These are phyloP conservation scores for Desmodesmus armatus DNA, from an alignment of 139 green algal species.

Conservation along the genomic window DNA sequence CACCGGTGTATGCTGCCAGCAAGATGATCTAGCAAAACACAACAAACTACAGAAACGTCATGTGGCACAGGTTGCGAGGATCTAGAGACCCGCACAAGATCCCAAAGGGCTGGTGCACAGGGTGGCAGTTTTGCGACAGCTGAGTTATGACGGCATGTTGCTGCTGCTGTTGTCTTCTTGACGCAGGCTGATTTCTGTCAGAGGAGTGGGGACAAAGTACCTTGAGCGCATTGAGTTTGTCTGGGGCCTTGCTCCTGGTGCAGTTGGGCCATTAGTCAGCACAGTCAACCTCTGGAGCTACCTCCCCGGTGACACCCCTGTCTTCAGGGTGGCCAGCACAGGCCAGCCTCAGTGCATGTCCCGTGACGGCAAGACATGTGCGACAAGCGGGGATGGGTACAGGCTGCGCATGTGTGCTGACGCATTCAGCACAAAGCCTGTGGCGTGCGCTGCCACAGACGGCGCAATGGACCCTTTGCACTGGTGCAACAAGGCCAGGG, in stretches of 20 bases:
- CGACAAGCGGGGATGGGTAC: neutral
- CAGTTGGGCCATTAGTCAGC: neutral
- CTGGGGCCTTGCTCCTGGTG: neutral
- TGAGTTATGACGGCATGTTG: too few species aligned
- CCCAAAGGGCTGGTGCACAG: too few species aligned
- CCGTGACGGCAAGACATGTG: neutral
- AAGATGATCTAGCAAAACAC: too few species aligned
- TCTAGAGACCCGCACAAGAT: too few species aligned
- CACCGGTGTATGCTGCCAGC: too few species aligned
- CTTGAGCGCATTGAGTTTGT: slow-evolving; percentile 3
- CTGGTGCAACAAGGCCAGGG: neutral
- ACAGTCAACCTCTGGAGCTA: neutral
- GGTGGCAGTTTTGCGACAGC: too few species aligned
- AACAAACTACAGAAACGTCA: too few species aligned
- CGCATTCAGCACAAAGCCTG: neutral
- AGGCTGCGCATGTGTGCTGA: neutral
- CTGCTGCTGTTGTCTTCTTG: neutral
- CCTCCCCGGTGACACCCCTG: neutral
- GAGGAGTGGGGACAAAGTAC: neutral
- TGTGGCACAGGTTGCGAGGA: too few species aligned
- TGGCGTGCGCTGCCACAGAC: neutral
- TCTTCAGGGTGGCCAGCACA: neutral
- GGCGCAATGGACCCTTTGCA: neutral
- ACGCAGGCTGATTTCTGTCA: neutral
- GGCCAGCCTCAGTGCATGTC: neutral